phyloP scores from a whole-genome alignment of 371 early-diverging fungal species.

The Rhizopus stolonifer region DNA sequence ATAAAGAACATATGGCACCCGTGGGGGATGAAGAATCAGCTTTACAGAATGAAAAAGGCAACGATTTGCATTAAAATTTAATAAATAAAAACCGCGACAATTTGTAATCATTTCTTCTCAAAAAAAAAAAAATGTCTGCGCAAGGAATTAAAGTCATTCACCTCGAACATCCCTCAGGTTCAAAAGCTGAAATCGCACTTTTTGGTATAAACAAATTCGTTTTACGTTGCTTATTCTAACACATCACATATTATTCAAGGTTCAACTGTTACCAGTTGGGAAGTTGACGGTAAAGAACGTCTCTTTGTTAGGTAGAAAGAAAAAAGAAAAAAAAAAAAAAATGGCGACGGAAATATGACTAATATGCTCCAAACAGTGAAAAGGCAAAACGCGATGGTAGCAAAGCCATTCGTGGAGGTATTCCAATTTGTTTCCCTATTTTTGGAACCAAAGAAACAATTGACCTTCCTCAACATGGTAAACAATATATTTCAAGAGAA shows the following conservation, averaged over 20 bases:
- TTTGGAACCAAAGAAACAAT: conserved; percentile 68
- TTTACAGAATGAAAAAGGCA: conserved; percentile 17
- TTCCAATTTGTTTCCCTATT: conserved; percentile 81
- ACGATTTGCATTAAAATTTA: conserved; percentile 3
- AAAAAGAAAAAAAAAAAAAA: not conserved
- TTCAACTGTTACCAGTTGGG: conserved; percentile 83
- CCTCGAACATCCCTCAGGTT: conserved; percentile 51
- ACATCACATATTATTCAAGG: conserved; percentile 26
- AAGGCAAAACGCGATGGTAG: conserved; percentile 74
- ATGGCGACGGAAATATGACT: no score
- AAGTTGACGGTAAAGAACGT: conserved; percentile 59
- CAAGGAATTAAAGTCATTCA: conserved; percentile 36
- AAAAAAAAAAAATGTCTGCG: conserved; percentile 37
- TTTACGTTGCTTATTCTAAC: no score
- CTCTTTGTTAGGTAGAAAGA: conserved; percentile 71
- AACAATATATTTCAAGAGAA: not conserved
- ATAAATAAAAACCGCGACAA: not conserved
- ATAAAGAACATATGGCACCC: conserved; percentile 36
- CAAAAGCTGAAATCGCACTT: conserved; percentile 58
- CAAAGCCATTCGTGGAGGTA: conserved; percentile 88
- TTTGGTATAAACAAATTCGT: conserved; percentile 40
- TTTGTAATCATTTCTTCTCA: conserved; percentile 2
- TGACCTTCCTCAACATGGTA: conserved; percentile 69
- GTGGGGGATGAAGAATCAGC: conserved; percentile 44
- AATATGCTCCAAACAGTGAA: conserved; percentile 41